Percentiles rank a stretch among this genome's conserved stretches.
Conservation (phyloP, 2,329 filamentous ascomycete genomes). For the Stemphylium beticola region DNA sequence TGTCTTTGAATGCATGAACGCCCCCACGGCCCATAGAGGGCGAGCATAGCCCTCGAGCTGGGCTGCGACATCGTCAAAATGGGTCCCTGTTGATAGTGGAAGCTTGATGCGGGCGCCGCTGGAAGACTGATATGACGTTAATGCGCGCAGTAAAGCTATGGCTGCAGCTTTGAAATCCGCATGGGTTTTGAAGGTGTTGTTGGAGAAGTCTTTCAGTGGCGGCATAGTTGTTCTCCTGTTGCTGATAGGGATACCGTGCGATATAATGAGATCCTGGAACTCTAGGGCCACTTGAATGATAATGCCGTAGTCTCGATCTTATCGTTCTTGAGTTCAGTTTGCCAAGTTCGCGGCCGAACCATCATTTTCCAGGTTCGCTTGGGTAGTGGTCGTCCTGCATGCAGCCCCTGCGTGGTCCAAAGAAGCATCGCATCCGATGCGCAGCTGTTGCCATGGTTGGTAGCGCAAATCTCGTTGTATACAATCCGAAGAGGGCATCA, state of each 20-base stretch:
- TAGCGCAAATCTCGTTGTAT: too few species aligned
- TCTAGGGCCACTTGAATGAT: too few species aligned
- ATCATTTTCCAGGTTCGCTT: too few species aligned
- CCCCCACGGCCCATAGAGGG: constrained; percentile 42
- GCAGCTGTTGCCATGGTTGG: too few species aligned
- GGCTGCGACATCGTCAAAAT: constrained; percentile 45
- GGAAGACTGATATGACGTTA: constrained; percentile 39
- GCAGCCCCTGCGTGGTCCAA: too few species aligned
- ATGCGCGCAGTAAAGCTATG: constrained; percentile 29
- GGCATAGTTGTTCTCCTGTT: constrained; percentile 27
- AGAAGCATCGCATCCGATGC: too few species aligned
- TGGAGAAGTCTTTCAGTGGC: constrained; percentile 35
- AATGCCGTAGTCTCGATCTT: too few species aligned
- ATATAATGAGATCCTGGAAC: too few species aligned
- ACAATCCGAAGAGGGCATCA: background rate
- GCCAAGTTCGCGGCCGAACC: too few species aligned
- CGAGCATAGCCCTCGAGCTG: constrained; percentile 46
- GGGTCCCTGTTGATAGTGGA: constrained; percentile 40
- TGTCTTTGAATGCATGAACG: constrained; percentile 31
- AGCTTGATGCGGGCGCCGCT: constrained; percentile 42
- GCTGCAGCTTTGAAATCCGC: constrained; percentile 35
- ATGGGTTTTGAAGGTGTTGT: constrained; percentile 34
- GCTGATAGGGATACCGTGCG: too few species aligned
- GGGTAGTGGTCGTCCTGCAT: too few species aligned
- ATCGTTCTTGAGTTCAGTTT: too few species aligned